phyloP scores from a whole-genome alignment of 2,329 filamentous ascomycete species.

The Aspergillus ibericus region DNA sequence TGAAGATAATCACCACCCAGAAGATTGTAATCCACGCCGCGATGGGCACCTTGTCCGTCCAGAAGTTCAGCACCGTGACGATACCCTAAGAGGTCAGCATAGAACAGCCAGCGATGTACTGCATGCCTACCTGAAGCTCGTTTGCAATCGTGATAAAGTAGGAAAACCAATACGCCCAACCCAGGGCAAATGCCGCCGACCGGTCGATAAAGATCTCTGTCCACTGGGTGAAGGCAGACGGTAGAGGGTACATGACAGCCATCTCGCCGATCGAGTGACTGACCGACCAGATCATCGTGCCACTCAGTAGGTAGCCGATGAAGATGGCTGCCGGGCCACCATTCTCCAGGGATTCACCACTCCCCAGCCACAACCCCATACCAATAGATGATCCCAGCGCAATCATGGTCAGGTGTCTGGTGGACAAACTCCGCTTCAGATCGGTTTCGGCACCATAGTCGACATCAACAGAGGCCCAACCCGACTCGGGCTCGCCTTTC shows the following conservation, averaged over 20 bases:
- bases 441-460: slow-evolving; percentile 31
- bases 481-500: neutral
- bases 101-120: neutral
- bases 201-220: slow-evolving; percentile 47
- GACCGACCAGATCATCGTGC: slow-evolving; percentile 46
- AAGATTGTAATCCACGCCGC: slow-evolving; percentile 50
- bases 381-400: slow-evolving; percentile 46
- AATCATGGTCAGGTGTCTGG: slow-evolving; percentile 44
- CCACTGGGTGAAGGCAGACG: slow-evolving; percentile 51
- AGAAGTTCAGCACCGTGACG: slow-evolving; percentile 46
- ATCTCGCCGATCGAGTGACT: slow-evolving; percentile 50
- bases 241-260: slow-evolving; percentile 49
- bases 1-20: slow-evolving; percentile 44
- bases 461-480: slow-evolving; percentile 1
- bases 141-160: slow-evolving; percentile 49
- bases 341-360: slow-evolving; percentile 41
- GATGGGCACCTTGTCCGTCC: slow-evolving; percentile 45
- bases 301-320: slow-evolving; percentile 46
- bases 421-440: slow-evolving; percentile 42
- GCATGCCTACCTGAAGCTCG: slow-evolving; percentile 35
- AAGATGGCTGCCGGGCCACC: slow-evolving; percentile 50
- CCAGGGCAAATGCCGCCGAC: slow-evolving; percentile 47
- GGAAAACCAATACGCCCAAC: slow-evolving; percentile 51
- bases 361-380: slow-evolving; percentile 51
- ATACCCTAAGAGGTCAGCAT: slow-evolving; percentile 27